Base-by-base conservation (phyloP, 1,284 basidiomycete genomes). In the Xanthoconium separans region DNA sequence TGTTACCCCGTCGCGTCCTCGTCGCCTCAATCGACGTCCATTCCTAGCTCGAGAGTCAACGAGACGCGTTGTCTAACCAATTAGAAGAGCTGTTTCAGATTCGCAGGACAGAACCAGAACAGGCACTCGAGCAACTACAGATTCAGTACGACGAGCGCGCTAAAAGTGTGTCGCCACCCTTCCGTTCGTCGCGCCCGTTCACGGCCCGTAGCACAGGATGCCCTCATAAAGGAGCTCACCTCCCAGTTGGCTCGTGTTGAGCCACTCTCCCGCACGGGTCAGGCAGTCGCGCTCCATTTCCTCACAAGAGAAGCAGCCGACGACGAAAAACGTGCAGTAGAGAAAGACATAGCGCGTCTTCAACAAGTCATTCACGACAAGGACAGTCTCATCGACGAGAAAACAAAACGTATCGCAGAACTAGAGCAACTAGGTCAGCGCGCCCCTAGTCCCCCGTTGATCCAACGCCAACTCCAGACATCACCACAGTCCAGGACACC, bases 291-390 rank as follows among this genome's bases (percentile, higher is more conserved):
- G 8, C 72, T 87, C 30, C 82, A 85, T 58, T 78, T 91, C 54
- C 69, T 91, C 15, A 88, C 87, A 8, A 81, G 86, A 48, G 87
- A 89, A 58, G 80, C 81, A 5, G 87, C 83, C 8, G 83, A 90
- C 52, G 80, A 82, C 55, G 87, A 89, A 70, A 82, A 82, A 60
- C 77, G 76, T 49, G 69, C 57, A 2, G 65, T 82, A 30, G 77
- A 83, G 54, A 70, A 77, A 47, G 80, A 86, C 53, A 65, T 83
- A 27, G 66, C 63, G 22, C 68, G 71, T 15, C 75, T 79, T 62
- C 79, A 79, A 56, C 71, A 75, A 2, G 56, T 68, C 22, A 58
- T 79, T 44, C 76, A 75, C 50, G 73, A 77, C 33, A 77, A 74
- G 53, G 77, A 83, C 41, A 61, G 62, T 31, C 47, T 65, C 9